Evolutionary conservation across 1,284 basidiomycete species (phyloP).

Genomic region (Pseudozyma thailandica): DNA sequence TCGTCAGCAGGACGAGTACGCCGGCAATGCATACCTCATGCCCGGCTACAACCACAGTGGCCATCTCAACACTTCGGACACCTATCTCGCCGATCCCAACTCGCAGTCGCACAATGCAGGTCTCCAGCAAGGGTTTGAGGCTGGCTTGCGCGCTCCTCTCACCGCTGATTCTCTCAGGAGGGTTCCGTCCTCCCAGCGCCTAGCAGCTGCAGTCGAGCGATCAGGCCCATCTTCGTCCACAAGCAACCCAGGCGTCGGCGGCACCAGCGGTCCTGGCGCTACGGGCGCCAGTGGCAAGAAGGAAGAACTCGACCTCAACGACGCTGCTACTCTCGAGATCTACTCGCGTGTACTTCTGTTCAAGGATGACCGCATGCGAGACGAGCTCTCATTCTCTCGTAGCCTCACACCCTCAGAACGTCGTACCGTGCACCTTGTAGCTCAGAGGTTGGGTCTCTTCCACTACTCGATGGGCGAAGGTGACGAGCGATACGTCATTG

Average conservation of each 20-base stretch:
- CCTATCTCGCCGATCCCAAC: slow-evolving; percentile 18
- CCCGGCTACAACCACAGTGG: slow-evolving; percentile 27
- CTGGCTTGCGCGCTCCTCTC: slow-evolving; percentile 30
- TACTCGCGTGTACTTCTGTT: slow-evolving; percentile 96
- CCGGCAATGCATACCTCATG: slow-evolving; percentile 45
- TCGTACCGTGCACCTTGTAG: slow-evolving; percentile 92
- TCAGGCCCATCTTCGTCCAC: slow-evolving; percentile 38
- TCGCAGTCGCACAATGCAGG: slow-evolving; percentile 1
- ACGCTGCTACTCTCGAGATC: slow-evolving; percentile 92
- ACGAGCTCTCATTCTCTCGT: slow-evolving; percentile 93
- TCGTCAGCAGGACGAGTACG: slow-evolving; percentile 52
- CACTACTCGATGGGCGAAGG: slow-evolving; percentile 93
- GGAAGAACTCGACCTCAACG: slow-evolving; percentile 84
- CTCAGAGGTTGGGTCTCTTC: slow-evolving; percentile 92
- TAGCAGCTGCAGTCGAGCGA: slow-evolving; percentile 13
- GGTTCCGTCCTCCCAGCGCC: slow-evolving; percentile 43
- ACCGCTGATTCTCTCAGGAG: slow-evolving; percentile 49
- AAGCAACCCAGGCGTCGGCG: slow-evolving; percentile 70
- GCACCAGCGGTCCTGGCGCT: slow-evolving; percentile 72
- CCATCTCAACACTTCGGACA: slow-evolving; percentile 16
- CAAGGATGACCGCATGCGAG: slow-evolving; percentile 97
- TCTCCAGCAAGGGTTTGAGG: slow-evolving; percentile 18
- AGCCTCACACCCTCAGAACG: slow-evolving; percentile 85
- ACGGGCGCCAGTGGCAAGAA: too few relatives aligned
- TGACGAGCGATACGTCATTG: slow-evolving; percentile 90